Base-by-base conservation (phyloP, 768 basidiomycete genomes). In the Guyanaporus albipodus region DNA sequence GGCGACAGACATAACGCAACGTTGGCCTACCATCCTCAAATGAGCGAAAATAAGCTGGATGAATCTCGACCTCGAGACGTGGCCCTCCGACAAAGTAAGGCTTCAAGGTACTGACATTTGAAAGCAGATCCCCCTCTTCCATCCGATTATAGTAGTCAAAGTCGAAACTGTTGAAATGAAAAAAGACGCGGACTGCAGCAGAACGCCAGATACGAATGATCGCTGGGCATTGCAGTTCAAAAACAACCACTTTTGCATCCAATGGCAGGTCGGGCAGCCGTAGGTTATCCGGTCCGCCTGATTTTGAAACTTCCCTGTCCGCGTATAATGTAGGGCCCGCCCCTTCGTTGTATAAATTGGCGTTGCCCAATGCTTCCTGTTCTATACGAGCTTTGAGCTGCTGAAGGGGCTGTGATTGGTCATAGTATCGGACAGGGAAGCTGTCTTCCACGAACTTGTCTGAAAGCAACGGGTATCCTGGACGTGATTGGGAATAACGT, bases 211-310 rank as follows among this genome's bases (percentile, higher is more conserved):
- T 54, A 17, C 57, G 50, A 46, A 76, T 73, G 1, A 56, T 34
- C 0, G 41, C 0, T 1, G 77, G 77, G 31, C 65, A 65, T 6
- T 46, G 22, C 0, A 75, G 53, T 48, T 78, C 75, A 33, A 78
- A 78, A 1, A 78, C 58, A 14, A 68, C 58, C 0, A 54, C 49
- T 29, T 66, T 56, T 0, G 61, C 59, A 9, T 33, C 23, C 6
- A 50, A 6, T 1, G 15, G n/a, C 8, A 65, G 29, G 0, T 53
- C 24, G 0, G 77, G 73, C 11, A 78, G 54, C 0, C 75, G 61
- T 37, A 54, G 6, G 1, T 11, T 17, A 17, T 54, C 21, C n/a
- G 64, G 49, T 9, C 4, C 17, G 2, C 15, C 42, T 1, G 26
- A 0, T n/a, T 44, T 15, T n/a, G n/a, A n/a, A n/a, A n/a, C n/a